These are phyloP conservation scores for Xylariales sp. DNA, from an alignment of 2,329 filamentous ascomycete genomes.

Conservation along the genomic window DNA sequence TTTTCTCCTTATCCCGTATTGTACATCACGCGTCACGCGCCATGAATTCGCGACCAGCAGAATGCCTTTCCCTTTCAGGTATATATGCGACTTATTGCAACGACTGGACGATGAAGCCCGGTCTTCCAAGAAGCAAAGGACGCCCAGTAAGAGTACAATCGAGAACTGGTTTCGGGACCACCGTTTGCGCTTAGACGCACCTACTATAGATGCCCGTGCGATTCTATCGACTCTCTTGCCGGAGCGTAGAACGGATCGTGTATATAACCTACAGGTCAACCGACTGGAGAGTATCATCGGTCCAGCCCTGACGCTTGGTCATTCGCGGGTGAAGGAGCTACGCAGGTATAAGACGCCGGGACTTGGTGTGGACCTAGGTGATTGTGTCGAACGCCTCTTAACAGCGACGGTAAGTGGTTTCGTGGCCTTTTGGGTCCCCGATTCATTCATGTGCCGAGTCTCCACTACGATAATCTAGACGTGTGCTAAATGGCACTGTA, in stretches of 20 bases:
- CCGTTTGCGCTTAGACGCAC: constrained; percentile 49
- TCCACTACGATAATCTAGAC: no score
- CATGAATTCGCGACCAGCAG: neutral
- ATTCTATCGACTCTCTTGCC: constrained; percentile 74
- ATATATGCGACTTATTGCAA: constrained; percentile 70
- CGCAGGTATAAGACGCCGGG: constrained; percentile 56
- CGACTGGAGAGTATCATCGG: constrained; percentile 64
- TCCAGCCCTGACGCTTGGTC: constrained; percentile 60
- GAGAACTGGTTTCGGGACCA: constrained; percentile 66
- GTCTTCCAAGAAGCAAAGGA: constrained; percentile 26
- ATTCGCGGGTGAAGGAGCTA: constrained; percentile 56
- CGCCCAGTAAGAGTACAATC: constrained; percentile 34
- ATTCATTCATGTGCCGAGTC: neutral
- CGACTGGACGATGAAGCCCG: constrained; percentile 48
- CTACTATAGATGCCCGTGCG: constrained; percentile 54
- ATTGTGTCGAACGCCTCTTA: constrained; percentile 64
- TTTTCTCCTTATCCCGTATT: constrained; percentile 1
- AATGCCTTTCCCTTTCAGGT: constrained; percentile 61
- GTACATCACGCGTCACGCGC: neutral
- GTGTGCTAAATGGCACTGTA: constrained; percentile 27
- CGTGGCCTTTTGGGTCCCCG: no score
- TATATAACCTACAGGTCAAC: constrained; percentile 64
- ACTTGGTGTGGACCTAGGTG: constrained; percentile 61
- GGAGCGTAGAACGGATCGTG: constrained; percentile 69
- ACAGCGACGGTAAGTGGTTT: constrained; percentile 48